Evolutionary conservation across 148 eudicot species (phyloP).

Genomic region (Diospyros lotus): DNA sequence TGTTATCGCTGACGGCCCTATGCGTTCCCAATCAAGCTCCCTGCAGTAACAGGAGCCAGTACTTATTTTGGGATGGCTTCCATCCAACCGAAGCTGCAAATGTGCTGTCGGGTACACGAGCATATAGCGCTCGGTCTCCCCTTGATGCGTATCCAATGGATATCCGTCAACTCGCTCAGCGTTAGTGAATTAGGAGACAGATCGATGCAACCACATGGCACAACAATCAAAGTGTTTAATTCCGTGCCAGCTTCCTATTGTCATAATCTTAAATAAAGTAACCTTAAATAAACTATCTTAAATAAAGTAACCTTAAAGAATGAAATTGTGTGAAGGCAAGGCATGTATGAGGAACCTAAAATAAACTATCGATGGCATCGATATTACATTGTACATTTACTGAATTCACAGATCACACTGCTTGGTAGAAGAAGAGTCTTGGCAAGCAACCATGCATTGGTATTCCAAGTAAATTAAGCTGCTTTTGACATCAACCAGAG

Average conservation of each 20-base stretch:
- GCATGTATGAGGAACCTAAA: too few species aligned
- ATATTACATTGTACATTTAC: too few species aligned
- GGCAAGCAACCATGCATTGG: too few species aligned
- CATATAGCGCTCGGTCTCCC: not conserved
- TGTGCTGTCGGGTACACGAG: not conserved
- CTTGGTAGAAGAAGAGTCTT: too few species aligned
- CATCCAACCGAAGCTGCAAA: not conserved
- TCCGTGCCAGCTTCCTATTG: not conserved
- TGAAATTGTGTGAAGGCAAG: too few species aligned
- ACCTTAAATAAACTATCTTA: too few species aligned
- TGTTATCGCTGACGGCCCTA: not conserved
- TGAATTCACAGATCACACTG: too few species aligned
- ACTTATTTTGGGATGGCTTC: conserved; percentile 12
- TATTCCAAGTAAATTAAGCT: too few species aligned
- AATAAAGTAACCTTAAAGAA: too few species aligned
- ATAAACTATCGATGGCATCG: too few species aligned
- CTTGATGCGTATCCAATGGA: conserved; percentile 8
- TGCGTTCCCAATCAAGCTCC: conserved; percentile 10
- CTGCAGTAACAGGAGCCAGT: not conserved
- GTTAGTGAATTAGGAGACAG: not conserved
- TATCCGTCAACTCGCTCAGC: conserved; percentile 6
- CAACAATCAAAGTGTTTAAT: not conserved
- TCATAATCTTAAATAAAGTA: not conserved
- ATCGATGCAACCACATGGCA: not conserved
- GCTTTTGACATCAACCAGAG: too few species aligned